phyloP scores from a whole-genome alignment of 352 stramenopile species.

The Pythium volutum region DNA sequence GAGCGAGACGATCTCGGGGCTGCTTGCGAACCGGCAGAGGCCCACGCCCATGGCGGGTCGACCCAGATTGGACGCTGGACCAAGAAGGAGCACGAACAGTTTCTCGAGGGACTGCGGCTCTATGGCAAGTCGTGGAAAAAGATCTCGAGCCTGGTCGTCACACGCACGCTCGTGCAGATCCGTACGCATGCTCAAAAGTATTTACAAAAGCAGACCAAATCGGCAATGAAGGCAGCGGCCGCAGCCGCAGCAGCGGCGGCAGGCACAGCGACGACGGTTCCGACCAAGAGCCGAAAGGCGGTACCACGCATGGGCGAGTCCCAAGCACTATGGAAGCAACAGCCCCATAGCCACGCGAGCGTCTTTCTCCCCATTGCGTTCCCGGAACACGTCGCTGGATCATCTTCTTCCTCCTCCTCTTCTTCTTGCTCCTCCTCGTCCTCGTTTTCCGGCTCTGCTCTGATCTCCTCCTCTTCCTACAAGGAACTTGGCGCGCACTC shows the following conservation, averaged over 20 bases:
- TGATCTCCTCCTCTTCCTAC: too few relatives aligned
- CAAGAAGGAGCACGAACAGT: conserved; percentile 87
- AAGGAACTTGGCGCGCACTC: conserved; percentile 12
- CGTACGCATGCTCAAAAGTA: conserved; percentile 98
- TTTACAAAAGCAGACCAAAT: conserved; percentile 81
- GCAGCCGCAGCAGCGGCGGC: conserved; percentile 21
- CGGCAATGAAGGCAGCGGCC: conserved; percentile 38
- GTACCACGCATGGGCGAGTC: neutral
- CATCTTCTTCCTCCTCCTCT: conserved; percentile 20
- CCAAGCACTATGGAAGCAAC: conserved; percentile 6
- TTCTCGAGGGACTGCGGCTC: conserved; percentile 79
- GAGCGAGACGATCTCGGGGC: conserved; percentile 6
- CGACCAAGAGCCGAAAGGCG: conserved; percentile 6
- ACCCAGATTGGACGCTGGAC: conserved; percentile 83
- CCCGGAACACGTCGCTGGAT: conserved; percentile 18
- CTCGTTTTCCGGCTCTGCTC: conserved; percentile 19
- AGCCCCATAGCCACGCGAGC: conserved; percentile 4
- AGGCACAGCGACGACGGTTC: neutral
- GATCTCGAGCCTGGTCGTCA: conserved; percentile 78
- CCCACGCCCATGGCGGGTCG: too few relatives aligned
- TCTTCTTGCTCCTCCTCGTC: conserved; percentile 12
- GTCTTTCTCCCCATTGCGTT: conserved; percentile 35
- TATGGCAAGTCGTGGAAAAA: conserved; percentile 93
- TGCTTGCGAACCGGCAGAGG: too few relatives aligned
- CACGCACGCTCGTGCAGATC: conserved; percentile 92